Conservation (phyloP, 345 rosid species). For the Eucalyptus sp. region DNA sequence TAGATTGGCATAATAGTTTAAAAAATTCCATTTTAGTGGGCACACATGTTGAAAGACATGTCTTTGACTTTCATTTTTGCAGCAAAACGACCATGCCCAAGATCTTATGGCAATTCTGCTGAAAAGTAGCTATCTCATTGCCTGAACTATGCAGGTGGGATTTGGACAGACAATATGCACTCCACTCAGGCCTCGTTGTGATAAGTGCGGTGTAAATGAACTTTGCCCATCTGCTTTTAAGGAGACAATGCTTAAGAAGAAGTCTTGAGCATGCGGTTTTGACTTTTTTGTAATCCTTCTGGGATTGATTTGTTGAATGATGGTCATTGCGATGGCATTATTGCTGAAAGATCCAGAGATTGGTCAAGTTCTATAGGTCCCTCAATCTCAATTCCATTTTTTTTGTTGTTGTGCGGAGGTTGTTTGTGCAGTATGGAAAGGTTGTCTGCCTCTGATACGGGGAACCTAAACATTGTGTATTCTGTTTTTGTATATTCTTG, state of each 20-base stretch:
- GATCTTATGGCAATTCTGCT: not conserved
- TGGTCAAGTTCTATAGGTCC: not conserved
- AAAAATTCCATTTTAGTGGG: not conserved
- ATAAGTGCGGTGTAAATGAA: slow-evolving; percentile 41
- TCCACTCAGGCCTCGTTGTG: slow-evolving; percentile 73
- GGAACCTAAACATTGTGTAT: not conserved
- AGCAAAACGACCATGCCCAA: not conserved
- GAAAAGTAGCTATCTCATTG: not conserved
- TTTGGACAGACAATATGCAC: slow-evolving; percentile 90
- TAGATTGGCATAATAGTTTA: not conserved
- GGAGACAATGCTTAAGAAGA: slow-evolving; percentile 60
- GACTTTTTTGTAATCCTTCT: not conserved
- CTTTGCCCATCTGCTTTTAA: slow-evolving; percentile 85
- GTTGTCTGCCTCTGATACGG: not conserved
- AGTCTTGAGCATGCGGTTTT: not conserved
- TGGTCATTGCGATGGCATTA: not conserved
- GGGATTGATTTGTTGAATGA: not conserved
- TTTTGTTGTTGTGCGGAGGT: not conserved
- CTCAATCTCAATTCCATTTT: not conserved
- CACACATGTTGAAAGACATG: not conserved
- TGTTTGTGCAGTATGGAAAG: not conserved
- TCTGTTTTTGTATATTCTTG: not conserved
- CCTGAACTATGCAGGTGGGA: slow-evolving; percentile 45
- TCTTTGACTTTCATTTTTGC: not conserved
- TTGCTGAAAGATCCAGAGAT: not conserved